Evolutionary conservation across 441 rosid species (phyloP), one percentile per base, ranked within the genome.

Genomic region (Euphorbia celastroides): DNA sequence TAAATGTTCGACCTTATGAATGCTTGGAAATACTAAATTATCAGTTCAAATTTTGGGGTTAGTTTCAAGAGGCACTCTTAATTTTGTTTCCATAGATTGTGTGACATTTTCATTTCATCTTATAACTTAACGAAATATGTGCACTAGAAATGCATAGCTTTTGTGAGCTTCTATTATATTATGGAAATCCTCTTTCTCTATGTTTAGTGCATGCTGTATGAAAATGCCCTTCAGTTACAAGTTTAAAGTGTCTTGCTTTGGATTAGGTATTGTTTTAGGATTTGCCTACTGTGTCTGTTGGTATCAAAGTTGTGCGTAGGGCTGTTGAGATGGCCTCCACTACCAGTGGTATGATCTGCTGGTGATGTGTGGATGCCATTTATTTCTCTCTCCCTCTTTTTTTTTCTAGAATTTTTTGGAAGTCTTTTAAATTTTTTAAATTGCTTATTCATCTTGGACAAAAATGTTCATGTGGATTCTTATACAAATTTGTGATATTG

Each of bases 311-410:
- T 57, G 30, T 14, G 22, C 25, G 26, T 26, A 22, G 57, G n/a
- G 9, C 14, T 64, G 23, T 64, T 64, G 7, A 55, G 11, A 22
- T 62, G n/a, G 31, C 50, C 64, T 50, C 38, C 64, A 62, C 52
- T 48, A 13, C 31, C 13, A 38, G 27, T 48, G 17, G 5, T 48
- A 9, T 60, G 23, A 26, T 32, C 34, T 58, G 52, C 22, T 64
- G 55, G 60, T 5, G 36, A 22, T 25, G n/a, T 22, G 62, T 55
- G 12, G 26, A 22, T 27, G 54, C 19, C 7, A 7, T 48, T 48
- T n/a, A 20, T 16, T 17, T 48, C 54, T 4, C 8, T 17, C 54
- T 48, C 19, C 16, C 1, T 46, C 5, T 2, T 46, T 48, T 5
- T 11, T 22, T 34, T 25, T 26, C 26, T 55, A 12, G 63, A 20